Conservation (phyloP, 163 green algal genomes). For the Trebouxia gelatinosa region DNA sequence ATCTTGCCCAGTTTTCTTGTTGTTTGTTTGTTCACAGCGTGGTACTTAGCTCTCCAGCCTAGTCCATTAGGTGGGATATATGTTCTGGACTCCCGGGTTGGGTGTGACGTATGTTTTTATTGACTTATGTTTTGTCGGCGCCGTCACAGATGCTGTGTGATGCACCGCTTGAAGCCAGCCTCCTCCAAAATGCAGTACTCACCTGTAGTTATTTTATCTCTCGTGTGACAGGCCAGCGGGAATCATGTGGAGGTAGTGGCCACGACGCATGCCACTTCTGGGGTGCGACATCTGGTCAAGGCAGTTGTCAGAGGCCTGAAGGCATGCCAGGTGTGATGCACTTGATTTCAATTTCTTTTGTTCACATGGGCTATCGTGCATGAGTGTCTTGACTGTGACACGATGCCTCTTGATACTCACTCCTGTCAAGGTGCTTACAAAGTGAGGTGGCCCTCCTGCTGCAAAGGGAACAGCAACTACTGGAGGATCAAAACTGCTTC, state of each 20-base stretch:
- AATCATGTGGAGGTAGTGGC: conserved; percentile 36
- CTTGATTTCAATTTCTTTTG: not conserved
- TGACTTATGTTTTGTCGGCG: no score
- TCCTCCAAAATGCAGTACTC: not conserved
- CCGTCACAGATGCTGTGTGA: not conserved
- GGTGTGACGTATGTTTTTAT: no score
- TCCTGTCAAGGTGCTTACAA: not conserved
- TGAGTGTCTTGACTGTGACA: not conserved
- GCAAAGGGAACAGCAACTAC: not conserved
- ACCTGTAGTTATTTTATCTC: not conserved
- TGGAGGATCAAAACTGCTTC: not conserved
- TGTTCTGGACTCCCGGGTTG: no score
- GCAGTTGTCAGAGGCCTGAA: conserved; percentile 68
- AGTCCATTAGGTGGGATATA: no score
- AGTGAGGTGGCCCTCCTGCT: not conserved
- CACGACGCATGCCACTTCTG: conserved; percentile 61
- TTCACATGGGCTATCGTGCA: not conserved
- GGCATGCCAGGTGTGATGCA: conserved; percentile 56
- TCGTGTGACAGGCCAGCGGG: not conserved
- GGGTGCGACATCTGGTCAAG: conserved; percentile 69
- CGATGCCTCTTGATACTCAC: not conserved
- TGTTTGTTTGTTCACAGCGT: not conserved
- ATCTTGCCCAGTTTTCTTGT: not conserved
- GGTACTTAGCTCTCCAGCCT: not conserved
- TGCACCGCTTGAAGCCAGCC: not conserved